Evolutionary conservation across 352 stramenopile genomes (phyloP).

Genomic region (Aphanomyces cochlioides): DNA sequence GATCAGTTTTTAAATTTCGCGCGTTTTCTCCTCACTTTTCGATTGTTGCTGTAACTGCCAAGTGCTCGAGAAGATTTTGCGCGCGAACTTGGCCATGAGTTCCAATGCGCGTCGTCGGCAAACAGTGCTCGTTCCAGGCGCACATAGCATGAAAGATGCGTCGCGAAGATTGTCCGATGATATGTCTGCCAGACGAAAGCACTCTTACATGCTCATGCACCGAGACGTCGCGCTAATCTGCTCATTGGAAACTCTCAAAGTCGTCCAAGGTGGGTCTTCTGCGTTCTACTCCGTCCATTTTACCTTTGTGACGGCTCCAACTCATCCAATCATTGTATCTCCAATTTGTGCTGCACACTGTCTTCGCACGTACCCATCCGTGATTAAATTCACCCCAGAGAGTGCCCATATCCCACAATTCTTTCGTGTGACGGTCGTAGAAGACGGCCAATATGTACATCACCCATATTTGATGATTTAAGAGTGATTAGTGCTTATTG

Average conservation of each 20-base stretch:
- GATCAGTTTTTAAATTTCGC: too few species aligned
- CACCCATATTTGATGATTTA: background rate
- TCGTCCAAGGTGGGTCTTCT: constrained; percentile 27
- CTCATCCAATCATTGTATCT: constrained; percentile 24
- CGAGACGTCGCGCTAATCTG: background rate
- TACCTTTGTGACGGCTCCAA: background rate
- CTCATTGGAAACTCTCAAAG: constrained; percentile 3
- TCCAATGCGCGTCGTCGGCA: background rate
- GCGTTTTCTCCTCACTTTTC: too few species aligned
- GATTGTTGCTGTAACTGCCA: too few species aligned
- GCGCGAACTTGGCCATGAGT: background rate
- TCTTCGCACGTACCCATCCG: constrained; percentile 18
- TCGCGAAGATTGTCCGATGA: too few species aligned
- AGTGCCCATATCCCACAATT: constrained; percentile 24
- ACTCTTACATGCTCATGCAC: constrained; percentile 1
- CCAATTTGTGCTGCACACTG: background rate
- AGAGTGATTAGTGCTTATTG: background rate
- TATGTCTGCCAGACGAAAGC: too few species aligned
- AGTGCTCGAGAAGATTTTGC: background rate
- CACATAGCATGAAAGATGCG: too few species aligned
- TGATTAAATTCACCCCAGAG: constrained; percentile 25
- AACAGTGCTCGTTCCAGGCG: background rate
- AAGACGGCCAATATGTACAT: constrained; percentile 13
- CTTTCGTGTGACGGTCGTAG: constrained; percentile 25
- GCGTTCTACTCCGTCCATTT: constrained; percentile 28